Conservation (phyloP, 1,284 basidiomycete genomes). For the Peniophora sp. region DNA sequence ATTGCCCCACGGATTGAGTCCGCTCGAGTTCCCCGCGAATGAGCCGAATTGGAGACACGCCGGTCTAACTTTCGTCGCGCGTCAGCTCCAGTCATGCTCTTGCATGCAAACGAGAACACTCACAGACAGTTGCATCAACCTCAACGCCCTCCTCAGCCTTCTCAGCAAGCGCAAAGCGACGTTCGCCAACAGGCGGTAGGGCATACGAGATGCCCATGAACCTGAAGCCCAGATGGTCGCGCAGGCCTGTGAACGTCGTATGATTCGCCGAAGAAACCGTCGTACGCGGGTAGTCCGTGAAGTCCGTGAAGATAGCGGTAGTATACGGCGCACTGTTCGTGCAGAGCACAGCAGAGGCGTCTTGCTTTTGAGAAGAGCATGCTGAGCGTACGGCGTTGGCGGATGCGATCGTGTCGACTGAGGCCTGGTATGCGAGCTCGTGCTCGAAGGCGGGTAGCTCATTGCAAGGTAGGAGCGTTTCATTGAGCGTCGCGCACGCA, state of each 20-base stretch:
- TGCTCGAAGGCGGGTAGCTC: constrained; percentile 15
- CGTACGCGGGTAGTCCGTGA: constrained; percentile 20
- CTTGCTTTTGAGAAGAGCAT: no score
- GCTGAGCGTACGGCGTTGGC: no score
- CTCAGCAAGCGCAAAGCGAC: constrained; percentile 23
- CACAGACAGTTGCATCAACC: constrained; percentile 23
- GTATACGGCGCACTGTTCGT: constrained; percentile 6
- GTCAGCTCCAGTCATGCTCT: not conserved
- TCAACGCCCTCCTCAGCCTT: constrained; percentile 17
- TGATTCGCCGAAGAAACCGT: not conserved
- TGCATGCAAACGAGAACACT: constrained; percentile 18
- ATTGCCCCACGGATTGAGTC: not conserved
- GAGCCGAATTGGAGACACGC: not conserved
- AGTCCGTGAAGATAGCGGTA: constrained; percentile 16
- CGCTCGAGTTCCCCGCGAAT: not conserved
- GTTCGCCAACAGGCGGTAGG: constrained; percentile 14
- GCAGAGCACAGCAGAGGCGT: not conserved
- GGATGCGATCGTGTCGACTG: constrained; percentile 8
- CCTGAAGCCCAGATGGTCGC: constrained; percentile 25
- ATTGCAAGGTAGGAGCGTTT: constrained; percentile 18
- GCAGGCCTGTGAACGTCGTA: constrained; percentile 17
- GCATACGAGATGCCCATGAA: constrained; percentile 30
- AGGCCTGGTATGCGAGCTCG: constrained; percentile 18
- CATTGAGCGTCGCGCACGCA: constrained; percentile 16
- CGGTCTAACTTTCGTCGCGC: not conserved